Conservation (phyloP, 805 yeast genomes). For the Zygoascus biomembranicola region DNA sequence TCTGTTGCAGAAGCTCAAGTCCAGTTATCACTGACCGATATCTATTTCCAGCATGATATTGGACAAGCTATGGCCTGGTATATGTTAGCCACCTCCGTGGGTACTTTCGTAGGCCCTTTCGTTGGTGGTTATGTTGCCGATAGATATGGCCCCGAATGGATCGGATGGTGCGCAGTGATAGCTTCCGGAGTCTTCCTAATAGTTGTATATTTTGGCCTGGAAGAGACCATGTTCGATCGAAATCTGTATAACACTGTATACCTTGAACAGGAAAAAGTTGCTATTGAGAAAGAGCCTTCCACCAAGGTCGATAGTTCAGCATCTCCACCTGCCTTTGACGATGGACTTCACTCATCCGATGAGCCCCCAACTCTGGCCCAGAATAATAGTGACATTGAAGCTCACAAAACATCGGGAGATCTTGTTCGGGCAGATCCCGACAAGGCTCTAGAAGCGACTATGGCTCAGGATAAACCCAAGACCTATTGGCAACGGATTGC, state of each 20-base stretch:
- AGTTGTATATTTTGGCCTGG: slow-evolving; percentile 50
- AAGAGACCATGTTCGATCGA: slow-evolving; percentile 53
- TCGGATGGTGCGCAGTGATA: slow-evolving; percentile 59
- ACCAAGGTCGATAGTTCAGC: neutral
- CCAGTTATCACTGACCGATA: slow-evolving; percentile 56
- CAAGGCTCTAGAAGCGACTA: neutral
- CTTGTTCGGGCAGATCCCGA: neutral
- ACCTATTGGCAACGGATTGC: slow-evolving; percentile 7
- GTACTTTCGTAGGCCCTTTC: slow-evolving; percentile 72
- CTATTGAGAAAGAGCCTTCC: neutral
- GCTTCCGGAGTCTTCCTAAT: slow-evolving; percentile 51
- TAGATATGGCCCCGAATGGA: slow-evolving; percentile 61
- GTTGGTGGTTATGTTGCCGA: slow-evolving; percentile 64
- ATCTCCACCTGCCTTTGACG: no score
- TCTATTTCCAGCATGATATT: slow-evolving; percentile 69
- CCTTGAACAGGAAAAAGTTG: neutral
- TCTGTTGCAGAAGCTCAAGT: slow-evolving; percentile 72
- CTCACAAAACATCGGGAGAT: neutral
- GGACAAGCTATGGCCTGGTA: slow-evolving; percentile 68
- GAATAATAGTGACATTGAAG: neutral
- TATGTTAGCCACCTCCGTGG: slow-evolving; percentile 67
- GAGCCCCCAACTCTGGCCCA: neutral
- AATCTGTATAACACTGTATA: neutral
- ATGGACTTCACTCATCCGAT: neutral
- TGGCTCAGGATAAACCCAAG: neutral